A percentile compares a stretch with the other conserved stretches of the same genome.
Evolutionary conservation across 2,329 filamentous ascomycete genomes (phyloP).

Genomic region (Fusarium chuoi): DNA sequence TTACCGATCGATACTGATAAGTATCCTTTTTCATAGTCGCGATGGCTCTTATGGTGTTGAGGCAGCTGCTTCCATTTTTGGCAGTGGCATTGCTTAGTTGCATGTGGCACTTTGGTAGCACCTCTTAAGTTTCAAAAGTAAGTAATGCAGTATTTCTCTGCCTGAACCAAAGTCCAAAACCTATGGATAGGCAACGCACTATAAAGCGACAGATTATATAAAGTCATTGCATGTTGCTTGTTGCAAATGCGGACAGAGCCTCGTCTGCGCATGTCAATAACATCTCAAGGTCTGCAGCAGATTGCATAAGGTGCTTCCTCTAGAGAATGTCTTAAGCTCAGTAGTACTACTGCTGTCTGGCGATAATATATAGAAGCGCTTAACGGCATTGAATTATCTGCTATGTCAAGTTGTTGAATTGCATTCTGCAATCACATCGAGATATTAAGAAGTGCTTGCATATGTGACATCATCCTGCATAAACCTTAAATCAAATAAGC

Average conservation of each 20-base stretch:
- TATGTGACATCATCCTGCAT: neutral
- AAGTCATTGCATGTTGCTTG: neutral
- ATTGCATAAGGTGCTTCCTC: neutral
- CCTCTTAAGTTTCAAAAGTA: no score
- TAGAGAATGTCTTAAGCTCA: neutral
- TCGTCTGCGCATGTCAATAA: neutral
- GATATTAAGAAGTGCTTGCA: neutral
- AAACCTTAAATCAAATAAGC: slow-evolving; percentile 20
- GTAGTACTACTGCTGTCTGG: rapidly evolving
- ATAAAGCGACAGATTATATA: rapidly evolving
- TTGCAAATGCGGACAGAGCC: neutral
- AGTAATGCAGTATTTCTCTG: rapidly evolving
- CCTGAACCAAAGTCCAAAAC: rapidly evolving
- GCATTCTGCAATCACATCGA: neutral
- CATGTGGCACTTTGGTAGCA: neutral
- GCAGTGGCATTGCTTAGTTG: neutral
- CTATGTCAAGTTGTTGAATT: rapidly evolving
- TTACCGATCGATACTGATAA: neutral
- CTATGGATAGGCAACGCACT: neutral
- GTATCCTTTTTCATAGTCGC: neutral
- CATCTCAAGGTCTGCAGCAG: neutral
- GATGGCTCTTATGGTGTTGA: neutral
- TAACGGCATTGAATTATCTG: neutral
- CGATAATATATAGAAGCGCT: rapidly evolving
- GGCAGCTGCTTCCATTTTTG: neutral